Evolutionary conservation across 192 early-diverging fungal genomes (phyloP).

Genomic region (Coemansia sp.): DNA sequence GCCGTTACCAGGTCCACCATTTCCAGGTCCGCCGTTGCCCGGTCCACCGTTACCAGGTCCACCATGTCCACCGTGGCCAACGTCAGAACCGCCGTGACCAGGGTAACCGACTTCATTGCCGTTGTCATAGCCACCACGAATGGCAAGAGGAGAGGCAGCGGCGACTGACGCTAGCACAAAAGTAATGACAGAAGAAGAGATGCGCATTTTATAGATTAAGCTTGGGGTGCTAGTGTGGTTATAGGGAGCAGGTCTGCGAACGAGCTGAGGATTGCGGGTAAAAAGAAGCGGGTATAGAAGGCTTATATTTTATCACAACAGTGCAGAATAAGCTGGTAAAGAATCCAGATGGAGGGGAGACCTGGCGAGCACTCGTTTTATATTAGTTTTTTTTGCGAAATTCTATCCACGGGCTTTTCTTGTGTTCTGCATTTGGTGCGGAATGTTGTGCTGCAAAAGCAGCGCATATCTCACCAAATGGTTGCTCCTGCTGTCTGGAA

Average conservation of each 20-base stretch:
- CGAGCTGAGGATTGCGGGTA: neutral
- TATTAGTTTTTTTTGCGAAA: neutral
- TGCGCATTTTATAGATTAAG: slow-evolving; percentile 22
- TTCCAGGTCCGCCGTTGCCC: neutral
- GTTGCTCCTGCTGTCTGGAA: too few relatives aligned
- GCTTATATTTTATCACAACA: slow-evolving; percentile 15
- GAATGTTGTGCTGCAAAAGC: too few relatives aligned
- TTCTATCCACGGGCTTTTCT: neutral
- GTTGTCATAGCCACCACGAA: neutral
- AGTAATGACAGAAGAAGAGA: slow-evolving; percentile 29
- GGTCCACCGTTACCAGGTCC: slow-evolving; percentile 19
- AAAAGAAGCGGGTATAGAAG: slow-evolving; percentile 2
- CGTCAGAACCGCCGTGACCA: neutral
- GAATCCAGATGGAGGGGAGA: neutral
- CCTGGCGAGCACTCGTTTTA: neutral
- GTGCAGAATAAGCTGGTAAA: slow-evolving; percentile 14
- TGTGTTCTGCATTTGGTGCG: neutral
- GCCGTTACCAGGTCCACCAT: neutral
- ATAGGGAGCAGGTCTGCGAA: neutral
- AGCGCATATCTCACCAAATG: too few relatives aligned
- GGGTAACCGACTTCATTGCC: neutral
- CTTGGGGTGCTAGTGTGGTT: neutral
- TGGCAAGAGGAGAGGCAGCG: slow-evolving; percentile 18
- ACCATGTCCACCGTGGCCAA: slow-evolving; percentile 4
- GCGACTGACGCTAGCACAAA: slow-evolving; percentile 26